Percentiles rank a stretch among this genome's conserved stretches.
phyloP scores from a whole-genome alignment of 176 grass and related monocot genomes.

The Oryza longistaminata region DNA sequence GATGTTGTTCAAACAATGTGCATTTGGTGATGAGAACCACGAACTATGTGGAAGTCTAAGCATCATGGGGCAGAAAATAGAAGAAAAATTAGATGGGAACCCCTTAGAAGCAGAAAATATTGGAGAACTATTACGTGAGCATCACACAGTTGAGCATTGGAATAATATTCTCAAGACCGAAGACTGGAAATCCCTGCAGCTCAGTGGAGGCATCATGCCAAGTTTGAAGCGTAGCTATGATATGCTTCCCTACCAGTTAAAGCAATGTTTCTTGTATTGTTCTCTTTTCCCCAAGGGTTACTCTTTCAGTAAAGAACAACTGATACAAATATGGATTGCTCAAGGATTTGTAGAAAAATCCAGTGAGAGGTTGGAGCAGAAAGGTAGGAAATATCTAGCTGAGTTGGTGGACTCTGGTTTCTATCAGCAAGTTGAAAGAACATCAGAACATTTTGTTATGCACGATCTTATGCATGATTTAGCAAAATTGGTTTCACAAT shows the following conservation, averaged over 20 bases:
- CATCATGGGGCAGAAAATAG: no score
- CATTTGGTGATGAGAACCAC: no score
- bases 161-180: conserved; percentile 30
- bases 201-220: conserved; percentile 25
- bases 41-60: no score
- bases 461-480: conserved; percentile 53
- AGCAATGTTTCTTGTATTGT: conserved; percentile 23
- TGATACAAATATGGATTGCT: conserved; percentile 46
- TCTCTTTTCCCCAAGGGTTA: conserved; percentile 8
- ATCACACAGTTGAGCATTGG: conserved; percentile 18
- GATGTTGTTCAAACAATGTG: no score
- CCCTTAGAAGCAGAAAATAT: no score
- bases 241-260: conserved; percentile 13
- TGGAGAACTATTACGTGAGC: no score
- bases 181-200: conserved; percentile 36
- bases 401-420: conserved; percentile 35
- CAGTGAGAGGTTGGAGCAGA: conserved; percentile 37
- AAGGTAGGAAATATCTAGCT: conserved; percentile 27
- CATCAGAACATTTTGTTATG: neutral
- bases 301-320: neutral
- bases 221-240: conserved; percentile 38
- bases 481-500: conserved; percentile 13
- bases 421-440: conserved; percentile 4
- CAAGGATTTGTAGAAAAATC: conserved; percentile 49
- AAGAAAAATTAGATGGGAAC: no score